Percentiles rank a stretch among this genome's conserved stretches.
Conservation (phyloP, 176 grass and related monocot genomes). For the Cenchrus purpureus region DNA sequence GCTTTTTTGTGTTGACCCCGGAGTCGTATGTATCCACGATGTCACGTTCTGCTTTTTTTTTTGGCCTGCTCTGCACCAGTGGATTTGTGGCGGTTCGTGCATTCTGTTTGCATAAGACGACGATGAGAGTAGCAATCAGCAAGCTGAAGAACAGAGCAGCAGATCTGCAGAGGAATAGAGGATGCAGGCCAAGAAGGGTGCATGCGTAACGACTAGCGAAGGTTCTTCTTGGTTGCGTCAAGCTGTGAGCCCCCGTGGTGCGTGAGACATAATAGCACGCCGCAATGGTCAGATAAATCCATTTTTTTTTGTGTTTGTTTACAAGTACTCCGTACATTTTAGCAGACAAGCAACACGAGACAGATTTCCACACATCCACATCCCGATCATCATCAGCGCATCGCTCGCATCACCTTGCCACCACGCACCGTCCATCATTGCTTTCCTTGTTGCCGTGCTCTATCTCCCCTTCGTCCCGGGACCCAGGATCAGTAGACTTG, state of each 20-base stretch:
- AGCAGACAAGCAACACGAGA: conserved; percentile 16
- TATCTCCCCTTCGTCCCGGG: not conserved
- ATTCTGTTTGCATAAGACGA: not conserved
- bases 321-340: too few species aligned
- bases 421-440: conserved; percentile 1
- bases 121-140: not conserved
- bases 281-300: not conserved
- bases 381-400: not conserved
- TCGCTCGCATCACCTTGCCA: not conserved
- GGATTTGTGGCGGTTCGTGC: not conserved
- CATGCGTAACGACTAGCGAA: not conserved
- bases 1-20: not conserved
- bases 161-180: not conserved
- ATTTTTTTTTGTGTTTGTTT: not conserved
- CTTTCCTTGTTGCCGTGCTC: not conserved
- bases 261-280: not conserved
- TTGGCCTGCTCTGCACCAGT: not conserved
- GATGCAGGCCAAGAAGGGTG: not conserved
- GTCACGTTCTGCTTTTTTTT: not conserved
- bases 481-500: not conserved
- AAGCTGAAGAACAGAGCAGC: too few species aligned
- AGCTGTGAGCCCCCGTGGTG: not conserved
- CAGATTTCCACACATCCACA: not conserved
- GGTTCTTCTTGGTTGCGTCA: not conserved
- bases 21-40: too few species aligned